phyloP scores from a whole-genome alignment of 2,329 filamentous ascomycete species.

The Cercospora sp. region DNA sequence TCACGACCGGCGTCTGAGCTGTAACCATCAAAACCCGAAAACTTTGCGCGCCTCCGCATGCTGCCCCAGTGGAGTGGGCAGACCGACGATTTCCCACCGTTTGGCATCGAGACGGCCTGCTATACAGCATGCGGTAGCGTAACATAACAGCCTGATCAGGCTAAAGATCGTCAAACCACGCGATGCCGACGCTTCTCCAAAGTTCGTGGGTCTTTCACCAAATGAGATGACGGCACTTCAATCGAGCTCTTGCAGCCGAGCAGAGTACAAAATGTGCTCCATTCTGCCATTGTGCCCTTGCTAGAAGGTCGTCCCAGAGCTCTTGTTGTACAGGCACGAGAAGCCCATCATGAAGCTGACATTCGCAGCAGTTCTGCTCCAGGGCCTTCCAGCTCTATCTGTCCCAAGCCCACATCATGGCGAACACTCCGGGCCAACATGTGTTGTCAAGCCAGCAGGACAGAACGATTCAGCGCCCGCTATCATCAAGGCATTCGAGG shows the following conservation, averaged over 20 bases:
- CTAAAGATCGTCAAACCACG: conserved; percentile 2
- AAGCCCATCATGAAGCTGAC: background rate
- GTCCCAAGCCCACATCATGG: background rate
- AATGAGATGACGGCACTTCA: background rate
- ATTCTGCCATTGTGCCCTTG: background rate
- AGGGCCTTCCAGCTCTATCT: background rate
- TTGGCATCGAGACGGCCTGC: background rate
- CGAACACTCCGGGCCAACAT: background rate
- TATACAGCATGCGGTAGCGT: background rate
- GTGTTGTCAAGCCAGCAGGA: background rate
- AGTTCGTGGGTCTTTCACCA: conserved; percentile 1
- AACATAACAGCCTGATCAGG: background rate
- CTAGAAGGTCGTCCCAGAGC: background rate
- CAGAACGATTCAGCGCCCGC: conserved; percentile 44
- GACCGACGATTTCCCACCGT: background rate
- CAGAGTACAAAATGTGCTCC: background rate
- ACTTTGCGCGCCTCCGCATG: background rate
- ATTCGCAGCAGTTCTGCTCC: conserved; percentile 1
- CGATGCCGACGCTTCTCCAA: conserved; percentile 2
- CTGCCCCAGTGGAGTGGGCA: background rate
- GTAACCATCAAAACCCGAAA: background rate
- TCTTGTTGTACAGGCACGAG: background rate
- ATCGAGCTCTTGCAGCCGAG: background rate
- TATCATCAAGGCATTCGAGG: conserved; percentile 53
- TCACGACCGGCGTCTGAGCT: background rate